phyloP scores from a whole-genome alignment of 371 early-diverging fungal genomes.

The Choanephora cucurbitarum region DNA sequence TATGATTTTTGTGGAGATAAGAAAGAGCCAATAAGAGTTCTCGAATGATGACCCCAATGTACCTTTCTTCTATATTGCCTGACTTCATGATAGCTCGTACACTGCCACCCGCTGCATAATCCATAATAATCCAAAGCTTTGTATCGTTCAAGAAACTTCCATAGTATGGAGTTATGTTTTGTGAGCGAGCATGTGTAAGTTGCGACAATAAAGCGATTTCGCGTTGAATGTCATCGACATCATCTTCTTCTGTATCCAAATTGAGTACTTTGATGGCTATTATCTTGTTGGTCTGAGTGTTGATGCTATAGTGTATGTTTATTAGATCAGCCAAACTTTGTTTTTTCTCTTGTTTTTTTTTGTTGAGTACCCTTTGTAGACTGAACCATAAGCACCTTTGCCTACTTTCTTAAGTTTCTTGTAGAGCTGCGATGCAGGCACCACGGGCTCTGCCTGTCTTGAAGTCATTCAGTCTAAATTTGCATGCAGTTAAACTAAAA shows the following conservation, averaged over 20 bases:
- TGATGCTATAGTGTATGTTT: slow-evolving; percentile 48
- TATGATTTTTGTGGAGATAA: slow-evolving; percentile 91
- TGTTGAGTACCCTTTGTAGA: slow-evolving; percentile 51
- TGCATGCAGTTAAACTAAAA: too few species aligned
- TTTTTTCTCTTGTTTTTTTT: neutral
- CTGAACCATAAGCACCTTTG: slow-evolving; percentile 60
- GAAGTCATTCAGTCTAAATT: too few species aligned
- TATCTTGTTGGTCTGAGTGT: slow-evolving; percentile 68
- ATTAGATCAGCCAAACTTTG: neutral
- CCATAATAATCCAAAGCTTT: slow-evolving; percentile 98
- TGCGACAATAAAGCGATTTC: slow-evolving; percentile 92
- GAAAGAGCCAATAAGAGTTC: slow-evolving; percentile 87
- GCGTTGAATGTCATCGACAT: slow-evolving; percentile 93
- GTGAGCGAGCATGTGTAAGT: slow-evolving; percentile 78
- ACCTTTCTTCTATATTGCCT: slow-evolving; percentile 85
- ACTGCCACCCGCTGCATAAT: slow-evolving; percentile 95
- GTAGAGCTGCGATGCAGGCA: slow-evolving; percentile 41
- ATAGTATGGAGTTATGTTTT: slow-evolving; percentile 93
- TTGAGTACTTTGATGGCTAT: slow-evolving; percentile 97
- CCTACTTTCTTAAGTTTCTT: slow-evolving; percentile 51
- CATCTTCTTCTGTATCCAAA: slow-evolving; percentile 95
- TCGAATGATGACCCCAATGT: slow-evolving; percentile 84
- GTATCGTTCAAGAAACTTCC: slow-evolving; percentile 89
- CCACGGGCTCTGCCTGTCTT: neutral
- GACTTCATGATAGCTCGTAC: slow-evolving; percentile 83